phyloP scores from a whole-genome alignment of 2,329 filamentous ascomycete species.

The Exserohilum turcica region DNA sequence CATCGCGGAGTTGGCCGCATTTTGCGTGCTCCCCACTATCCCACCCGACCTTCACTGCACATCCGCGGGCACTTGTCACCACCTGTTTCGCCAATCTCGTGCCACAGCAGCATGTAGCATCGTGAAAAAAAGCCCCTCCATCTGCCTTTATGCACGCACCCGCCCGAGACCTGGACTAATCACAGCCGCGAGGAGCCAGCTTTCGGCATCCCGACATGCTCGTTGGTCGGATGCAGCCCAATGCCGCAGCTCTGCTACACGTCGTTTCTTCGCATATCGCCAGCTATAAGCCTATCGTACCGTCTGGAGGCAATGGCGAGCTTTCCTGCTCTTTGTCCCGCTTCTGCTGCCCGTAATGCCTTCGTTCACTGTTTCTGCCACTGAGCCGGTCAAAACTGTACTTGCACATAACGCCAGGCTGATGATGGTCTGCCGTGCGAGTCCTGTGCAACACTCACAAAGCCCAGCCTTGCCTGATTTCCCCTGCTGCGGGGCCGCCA shows the following conservation, averaged over 20 bases:
- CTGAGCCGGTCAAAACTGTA: slow-evolving; percentile 4
- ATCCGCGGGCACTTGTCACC: slow-evolving; percentile 14
- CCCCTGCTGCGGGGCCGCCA: neutral
- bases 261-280: slow-evolving; percentile 22
- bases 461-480: slow-evolving; percentile 1
- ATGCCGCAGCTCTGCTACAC: slow-evolving; percentile 12
- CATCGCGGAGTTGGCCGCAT: slow-evolving; percentile 12
- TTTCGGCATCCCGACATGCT: slow-evolving; percentile 22
- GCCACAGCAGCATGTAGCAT: slow-evolving; percentile 12
- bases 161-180: slow-evolving; percentile 13
- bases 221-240: slow-evolving; percentile 11
- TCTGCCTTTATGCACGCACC: slow-evolving; percentile 12
- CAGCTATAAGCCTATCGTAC: slow-evolving; percentile 8
- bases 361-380: slow-evolving; percentile 3
- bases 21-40: neutral
- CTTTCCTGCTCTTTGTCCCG: neutral
- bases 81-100: slow-evolving; percentile 19
- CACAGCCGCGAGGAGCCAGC: neutral
- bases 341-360: slow-evolving; percentile 5
- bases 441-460: slow-evolving; percentile 10
- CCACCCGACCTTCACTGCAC: slow-evolving; percentile 2
- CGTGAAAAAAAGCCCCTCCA: neutral
- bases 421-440: neutral
- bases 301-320: neutral
- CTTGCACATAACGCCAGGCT: neutral